phyloP scores from a whole-genome alignment of 2,329 filamentous ascomycete genomes.

The Cercospora sp. region DNA sequence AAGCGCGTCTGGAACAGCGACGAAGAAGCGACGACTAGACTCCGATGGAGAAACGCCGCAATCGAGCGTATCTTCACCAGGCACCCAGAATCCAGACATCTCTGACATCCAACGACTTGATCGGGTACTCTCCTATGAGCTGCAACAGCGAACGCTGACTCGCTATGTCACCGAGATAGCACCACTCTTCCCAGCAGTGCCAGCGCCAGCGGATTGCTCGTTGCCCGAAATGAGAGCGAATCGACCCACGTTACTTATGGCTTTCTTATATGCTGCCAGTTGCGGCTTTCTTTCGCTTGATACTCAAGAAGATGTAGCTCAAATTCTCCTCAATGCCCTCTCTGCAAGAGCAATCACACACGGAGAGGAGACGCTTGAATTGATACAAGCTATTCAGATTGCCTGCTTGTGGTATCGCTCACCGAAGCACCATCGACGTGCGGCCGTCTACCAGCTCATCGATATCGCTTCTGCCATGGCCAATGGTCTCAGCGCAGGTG shows the following conservation, averaged over 20 bases:
- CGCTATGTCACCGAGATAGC: slow-evolving; percentile 27
- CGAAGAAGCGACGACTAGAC: slow-evolving; percentile 22
- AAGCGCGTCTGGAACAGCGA: neutral
- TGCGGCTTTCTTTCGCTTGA: slow-evolving; percentile 52
- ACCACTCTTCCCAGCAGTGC: slow-evolving; percentile 28
- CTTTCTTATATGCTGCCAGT: slow-evolving; percentile 56
- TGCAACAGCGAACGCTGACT: slow-evolving; percentile 26
- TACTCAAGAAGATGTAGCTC: slow-evolving; percentile 62
- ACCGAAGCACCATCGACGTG: slow-evolving; percentile 75
- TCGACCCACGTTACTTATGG: slow-evolving; percentile 56
- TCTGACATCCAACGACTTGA: slow-evolving; percentile 25
- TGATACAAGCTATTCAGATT: slow-evolving; percentile 76
- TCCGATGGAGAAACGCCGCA: neutral
- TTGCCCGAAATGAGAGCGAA: slow-evolving; percentile 21
- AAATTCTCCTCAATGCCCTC: slow-evolving; percentile 68
- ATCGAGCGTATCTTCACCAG: neutral
- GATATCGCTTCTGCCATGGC: slow-evolving; percentile 76
- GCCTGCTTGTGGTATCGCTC: slow-evolving; percentile 78
- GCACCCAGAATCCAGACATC: neutral
- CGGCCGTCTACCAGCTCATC: slow-evolving; percentile 82
- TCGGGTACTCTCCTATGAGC: slow-evolving; percentile 19
- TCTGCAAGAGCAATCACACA: slow-evolving; percentile 69
- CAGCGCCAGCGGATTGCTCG: slow-evolving; percentile 14
- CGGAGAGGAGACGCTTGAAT: slow-evolving; percentile 71
- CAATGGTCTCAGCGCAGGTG: slow-evolving; percentile 73